Conservation (phyloP, 495 filamentous ascomycete species). For the Penicillium waksmanii region DNA sequence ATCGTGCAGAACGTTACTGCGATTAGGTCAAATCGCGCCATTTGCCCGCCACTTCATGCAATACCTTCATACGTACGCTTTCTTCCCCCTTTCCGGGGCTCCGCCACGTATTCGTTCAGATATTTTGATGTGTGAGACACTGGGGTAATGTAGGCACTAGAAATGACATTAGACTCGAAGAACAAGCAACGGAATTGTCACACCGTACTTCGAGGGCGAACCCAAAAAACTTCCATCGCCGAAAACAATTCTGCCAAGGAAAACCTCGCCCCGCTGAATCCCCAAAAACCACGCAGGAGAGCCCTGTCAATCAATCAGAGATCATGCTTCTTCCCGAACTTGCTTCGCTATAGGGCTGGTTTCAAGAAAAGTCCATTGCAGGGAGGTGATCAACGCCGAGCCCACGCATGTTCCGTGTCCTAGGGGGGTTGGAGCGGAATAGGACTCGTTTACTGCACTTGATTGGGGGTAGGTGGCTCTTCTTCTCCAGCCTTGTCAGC, state of each 20-base stretch:
- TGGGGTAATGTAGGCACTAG: neutral
- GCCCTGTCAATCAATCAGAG: neutral
- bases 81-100: neutral
- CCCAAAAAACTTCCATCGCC: neutral
- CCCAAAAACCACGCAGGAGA: neutral
- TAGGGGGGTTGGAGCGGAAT: neutral
- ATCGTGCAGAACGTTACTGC: slow-evolving; percentile 8
- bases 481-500: slow-evolving; percentile 2
- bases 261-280: neutral
- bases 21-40: slow-evolving; percentile 16
- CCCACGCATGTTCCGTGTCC: neutral
- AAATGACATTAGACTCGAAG: neutral
- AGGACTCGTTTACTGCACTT: neutral
- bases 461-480: neutral
- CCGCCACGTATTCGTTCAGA: slow-evolving; percentile 5
- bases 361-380: neutral
- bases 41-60: slow-evolving; percentile 10
- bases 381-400: slow-evolving; percentile 2
- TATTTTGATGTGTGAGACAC: neutral
- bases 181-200: neutral
- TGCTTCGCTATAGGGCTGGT: neutral
- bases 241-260: neutral
- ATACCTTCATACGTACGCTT: slow-evolving; percentile 4
- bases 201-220: neutral
- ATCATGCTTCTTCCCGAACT: neutral